Base-by-base conservation (phyloP, 108 stramenopile genomes). In the Cyclotella baltica region DNA sequence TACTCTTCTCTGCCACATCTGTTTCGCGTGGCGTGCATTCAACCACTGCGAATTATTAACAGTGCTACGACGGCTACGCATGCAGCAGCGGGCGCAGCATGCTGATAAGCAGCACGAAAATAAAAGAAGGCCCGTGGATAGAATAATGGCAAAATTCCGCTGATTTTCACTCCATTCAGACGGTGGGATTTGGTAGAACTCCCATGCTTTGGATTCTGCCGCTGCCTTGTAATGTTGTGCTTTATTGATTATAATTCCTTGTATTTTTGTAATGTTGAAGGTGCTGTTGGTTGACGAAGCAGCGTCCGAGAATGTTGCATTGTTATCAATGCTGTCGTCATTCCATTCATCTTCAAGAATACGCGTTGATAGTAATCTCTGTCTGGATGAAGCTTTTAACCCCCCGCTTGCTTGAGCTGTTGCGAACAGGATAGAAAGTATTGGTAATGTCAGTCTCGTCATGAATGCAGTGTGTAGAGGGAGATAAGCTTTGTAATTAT, bases 181-280 rank as follows among this genome's bases (percentile, higher is more conserved):
- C 22, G 77, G 77, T 36, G 77, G 38, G 51, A 20, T 70, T 34
- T 78, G 37, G 47, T 78, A 78, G 46, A 78, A 78, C 38, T 78
- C 77, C 69, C 69, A 63, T 52, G 62, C 61, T 48, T 58, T 78
- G 15, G 75, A 59, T 48, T 76, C 67, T 19, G 75, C 75, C 15
- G 55, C 66, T 29, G 62, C 35, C 38, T 53, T 57, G 56, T 70
- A 70, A 51, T 70, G 53, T 58, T 70, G 55, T 19, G 40, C 70
- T 38, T 70, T 28, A 23, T 30, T 40, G 23, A 38, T 25, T 6
- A 70, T 16, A 2, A 15, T 25, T 10, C 48, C 36, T 23, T 38
- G 37, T 10, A 38, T 37, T 70, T 34, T 25, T 25, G 55, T 3
- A 11, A 56, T 27, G 25, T n/a, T 48, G n/a, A n/a, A n/a, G 18